Conservation (phyloP, 768 basidiomycete species). For the Amyloporia xantha region DNA sequence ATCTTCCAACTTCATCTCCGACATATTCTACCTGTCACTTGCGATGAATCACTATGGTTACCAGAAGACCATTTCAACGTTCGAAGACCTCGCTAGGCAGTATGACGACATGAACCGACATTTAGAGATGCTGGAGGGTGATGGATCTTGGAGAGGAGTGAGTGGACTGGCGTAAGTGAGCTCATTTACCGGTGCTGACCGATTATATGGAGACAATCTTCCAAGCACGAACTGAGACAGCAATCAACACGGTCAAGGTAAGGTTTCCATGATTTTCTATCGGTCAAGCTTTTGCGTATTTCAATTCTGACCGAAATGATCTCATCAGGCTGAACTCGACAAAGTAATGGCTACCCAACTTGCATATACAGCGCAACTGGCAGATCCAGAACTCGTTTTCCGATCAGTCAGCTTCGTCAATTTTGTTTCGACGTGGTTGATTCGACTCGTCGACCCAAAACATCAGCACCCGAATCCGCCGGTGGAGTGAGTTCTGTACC, state of each 20-base stretch:
- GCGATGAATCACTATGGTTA: conserved; percentile 89
- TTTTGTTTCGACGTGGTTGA: conserved; percentile 91
- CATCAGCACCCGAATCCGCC: conserved; percentile 65
- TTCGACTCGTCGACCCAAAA: conserved; percentile 80
- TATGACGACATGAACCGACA: conserved; percentile 72
- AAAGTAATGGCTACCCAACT: conserved; percentile 68
- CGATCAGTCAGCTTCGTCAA: conserved; percentile 78
- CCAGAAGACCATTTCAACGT: conserved; percentile 71
- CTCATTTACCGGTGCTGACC: neutral
- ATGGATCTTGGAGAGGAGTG: conserved; percentile 81
- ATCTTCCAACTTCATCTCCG: conserved; percentile 90
- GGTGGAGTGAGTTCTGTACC: conserved; percentile 49
- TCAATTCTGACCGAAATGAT: neutral
- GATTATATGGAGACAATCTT: conserved; percentile 46
- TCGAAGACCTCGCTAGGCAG: conserved; percentile 68
- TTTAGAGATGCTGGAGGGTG: conserved; percentile 66
- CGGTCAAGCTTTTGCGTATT: neutral
- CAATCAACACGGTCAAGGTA: conserved; percentile 75
- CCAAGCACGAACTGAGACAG: conserved; percentile 71
- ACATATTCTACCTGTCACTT: conserved; percentile 85
- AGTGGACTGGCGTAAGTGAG: conserved; percentile 3
- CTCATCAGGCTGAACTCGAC: conserved; percentile 54
- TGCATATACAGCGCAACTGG: conserved; percentile 78
- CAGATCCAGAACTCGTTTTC: conserved; percentile 80
- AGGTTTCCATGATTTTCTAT: too few relatives aligned